These are phyloP conservation scores for Funneliformis mosseae DNA, from an alignment of 192 early-diverging fungal species.

Conservation along the genomic window DNA sequence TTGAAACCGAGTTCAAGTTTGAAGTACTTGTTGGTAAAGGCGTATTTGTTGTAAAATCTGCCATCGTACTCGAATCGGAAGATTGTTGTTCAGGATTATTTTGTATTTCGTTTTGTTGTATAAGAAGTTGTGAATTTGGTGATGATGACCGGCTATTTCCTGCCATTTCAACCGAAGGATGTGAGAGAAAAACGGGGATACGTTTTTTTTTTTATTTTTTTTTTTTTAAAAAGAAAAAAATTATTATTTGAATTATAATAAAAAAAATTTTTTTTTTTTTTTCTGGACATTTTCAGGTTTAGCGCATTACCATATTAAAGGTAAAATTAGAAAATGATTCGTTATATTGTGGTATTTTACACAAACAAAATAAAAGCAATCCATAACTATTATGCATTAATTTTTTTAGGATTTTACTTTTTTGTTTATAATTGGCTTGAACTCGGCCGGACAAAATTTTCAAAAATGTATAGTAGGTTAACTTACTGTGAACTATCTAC, in stretches of 20 bases:
- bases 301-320: too few relatives aligned
- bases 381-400: too few relatives aligned
- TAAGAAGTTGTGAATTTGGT: background rate
- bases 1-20: background rate
- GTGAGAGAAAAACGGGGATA: background rate
- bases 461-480: too few relatives aligned
- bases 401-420: too few relatives aligned
- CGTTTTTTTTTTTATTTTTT: too few relatives aligned
- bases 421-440: too few relatives aligned
- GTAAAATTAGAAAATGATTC: background rate
- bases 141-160: background rate
- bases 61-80: background rate
- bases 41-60: background rate
- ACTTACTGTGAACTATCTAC: too few relatives aligned
- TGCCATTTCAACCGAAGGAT: background rate
- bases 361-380: background rate
- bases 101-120: background rate
- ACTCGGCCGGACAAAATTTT: too few relatives aligned
- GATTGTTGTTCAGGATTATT: background rate
- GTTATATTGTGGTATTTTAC: background rate
- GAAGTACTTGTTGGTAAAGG: background rate
- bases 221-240: too few relatives aligned
- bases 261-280: too few relatives aligned
- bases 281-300: background rate
- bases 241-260: background rate